A percentile compares a stretch with the other conserved stretches of the same genome.
Conservation (phyloP, 805 yeast species). For the Monosporozyma aerobia region DNA sequence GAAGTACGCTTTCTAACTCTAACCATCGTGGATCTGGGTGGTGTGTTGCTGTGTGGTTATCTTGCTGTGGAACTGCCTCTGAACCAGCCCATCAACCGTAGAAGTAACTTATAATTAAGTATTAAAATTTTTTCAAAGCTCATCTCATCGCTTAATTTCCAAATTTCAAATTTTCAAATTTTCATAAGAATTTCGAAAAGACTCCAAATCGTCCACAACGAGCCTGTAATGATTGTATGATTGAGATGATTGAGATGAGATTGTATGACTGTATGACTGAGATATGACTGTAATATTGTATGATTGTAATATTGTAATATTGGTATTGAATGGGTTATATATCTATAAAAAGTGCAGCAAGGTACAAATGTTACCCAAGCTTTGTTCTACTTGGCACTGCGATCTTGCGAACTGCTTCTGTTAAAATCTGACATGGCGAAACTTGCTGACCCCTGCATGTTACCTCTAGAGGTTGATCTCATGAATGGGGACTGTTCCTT, state of each 20-base stretch:
- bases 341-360: background rate
- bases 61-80: background rate
- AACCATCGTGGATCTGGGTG: conserved; percentile 20
- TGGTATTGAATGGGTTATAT: background rate
- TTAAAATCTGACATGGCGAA: background rate
- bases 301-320: no score
- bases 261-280: no score
- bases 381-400: background rate
- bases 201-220: background rate
- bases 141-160: background rate
- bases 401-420: background rate
- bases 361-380: no score
- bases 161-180: background rate
- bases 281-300: no score
- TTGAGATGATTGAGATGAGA: no score
- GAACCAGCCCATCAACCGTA: background rate
- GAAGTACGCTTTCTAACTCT: conserved; percentile 58
- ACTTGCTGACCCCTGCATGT: background rate
- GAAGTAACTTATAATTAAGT: background rate
- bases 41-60: background rate
- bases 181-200: background rate
- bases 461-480: background rate
- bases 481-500: background rate
- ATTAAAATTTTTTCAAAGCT: background rate
- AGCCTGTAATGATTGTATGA: background rate